Evolutionary conservation across 805 yeast species (phyloP).

Genomic region (Yarrowia deformans): DNA sequence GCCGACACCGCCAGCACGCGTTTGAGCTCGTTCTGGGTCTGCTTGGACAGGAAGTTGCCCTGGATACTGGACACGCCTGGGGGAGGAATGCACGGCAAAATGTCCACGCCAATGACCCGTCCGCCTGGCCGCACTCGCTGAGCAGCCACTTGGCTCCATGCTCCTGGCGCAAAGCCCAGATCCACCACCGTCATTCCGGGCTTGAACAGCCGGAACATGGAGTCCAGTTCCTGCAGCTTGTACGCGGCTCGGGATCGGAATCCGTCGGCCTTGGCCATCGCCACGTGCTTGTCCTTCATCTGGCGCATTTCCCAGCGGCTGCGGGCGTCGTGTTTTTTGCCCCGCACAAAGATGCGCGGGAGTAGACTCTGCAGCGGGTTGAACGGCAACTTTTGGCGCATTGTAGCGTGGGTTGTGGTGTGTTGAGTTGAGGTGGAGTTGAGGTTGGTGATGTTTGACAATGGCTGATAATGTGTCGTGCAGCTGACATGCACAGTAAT

Average conservation of each 20-base stretch:
- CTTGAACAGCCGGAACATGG: constrained; percentile 65
- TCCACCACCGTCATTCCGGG: constrained; percentile 73
- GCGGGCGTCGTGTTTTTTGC: constrained; percentile 55
- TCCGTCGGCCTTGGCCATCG: constrained; percentile 68
- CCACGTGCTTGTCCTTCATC: constrained; percentile 65
- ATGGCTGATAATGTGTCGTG: no score
- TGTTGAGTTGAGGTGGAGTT: background rate
- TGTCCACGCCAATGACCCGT: constrained; percentile 78
- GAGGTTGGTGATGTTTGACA: background rate
- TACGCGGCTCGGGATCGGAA: constrained; percentile 89
- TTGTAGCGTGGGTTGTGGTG: background rate
- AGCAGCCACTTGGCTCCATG: constrained; percentile 88
- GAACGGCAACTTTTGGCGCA: constrained; percentile 3
- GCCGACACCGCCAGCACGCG: constrained; percentile 45
- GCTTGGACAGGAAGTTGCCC: constrained; percentile 77
- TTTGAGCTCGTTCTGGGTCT: constrained; percentile 51
- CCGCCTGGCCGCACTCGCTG: constrained; percentile 60
- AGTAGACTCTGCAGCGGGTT: constrained; percentile 2
- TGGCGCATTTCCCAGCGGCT: constrained; percentile 80
- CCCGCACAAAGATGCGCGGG: constrained; percentile 20
- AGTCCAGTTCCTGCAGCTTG: constrained; percentile 78
- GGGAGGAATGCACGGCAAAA: constrained; percentile 81
- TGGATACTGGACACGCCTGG: constrained; percentile 80
- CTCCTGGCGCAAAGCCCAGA: constrained; percentile 90
- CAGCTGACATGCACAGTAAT: no score